Evolutionary conservation across 192 early-diverging fungal species (phyloP), one percentile per base, ranked within the genome.

Genomic region (Dimargaris cristalligena): DNA sequence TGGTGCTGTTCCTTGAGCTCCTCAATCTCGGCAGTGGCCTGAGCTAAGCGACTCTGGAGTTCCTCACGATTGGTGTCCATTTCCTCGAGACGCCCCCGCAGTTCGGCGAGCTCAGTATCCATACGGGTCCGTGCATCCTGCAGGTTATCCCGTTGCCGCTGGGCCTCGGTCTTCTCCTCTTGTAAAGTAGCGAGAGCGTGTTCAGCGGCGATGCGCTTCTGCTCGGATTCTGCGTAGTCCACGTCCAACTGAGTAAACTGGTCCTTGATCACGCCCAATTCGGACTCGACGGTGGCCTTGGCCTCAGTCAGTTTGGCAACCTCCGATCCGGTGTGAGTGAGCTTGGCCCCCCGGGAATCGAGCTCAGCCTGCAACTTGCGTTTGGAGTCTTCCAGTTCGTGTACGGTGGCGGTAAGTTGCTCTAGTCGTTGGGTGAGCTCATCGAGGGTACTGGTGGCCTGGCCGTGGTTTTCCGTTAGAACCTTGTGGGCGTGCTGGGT

Each of bases 31-130:
- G 68, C 60, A 26, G 73, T 64, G 70, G 85, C 83, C 25, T 63
- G 49, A 25, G 76, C 65, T 30, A 84, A 68, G 50, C 72, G 75
- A 63, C 76, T 74, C 56, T 65, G 62, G 35, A 74, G 57, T 30
- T 73, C 72, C 59, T 71, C 73, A 33, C 74, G 74, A 33, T 70
- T 48, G 9, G 63, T 29, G 55, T 79, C 78, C 66, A 78, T 75
- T 56, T 86, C 82, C 56, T 82, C 78, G 47, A 88, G 61, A 13
- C 80, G 74, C n/a, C 76, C 70, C 56, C 77, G 77, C 48, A 86
- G 68, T 63, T 88, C 83, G 32, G 73, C 59, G 0, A 56, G 54
- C 16, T 56, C 32, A 14, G 78, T 58, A 30, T 81, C 80, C 49
- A 69, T 63, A 41, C 65, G 70, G 49, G 67, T 68, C 13, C 20